Percentiles rank a stretch among this genome's conserved stretches.
phyloP scores from a whole-genome alignment of 306 rosid species.

The Quercus dentata region DNA sequence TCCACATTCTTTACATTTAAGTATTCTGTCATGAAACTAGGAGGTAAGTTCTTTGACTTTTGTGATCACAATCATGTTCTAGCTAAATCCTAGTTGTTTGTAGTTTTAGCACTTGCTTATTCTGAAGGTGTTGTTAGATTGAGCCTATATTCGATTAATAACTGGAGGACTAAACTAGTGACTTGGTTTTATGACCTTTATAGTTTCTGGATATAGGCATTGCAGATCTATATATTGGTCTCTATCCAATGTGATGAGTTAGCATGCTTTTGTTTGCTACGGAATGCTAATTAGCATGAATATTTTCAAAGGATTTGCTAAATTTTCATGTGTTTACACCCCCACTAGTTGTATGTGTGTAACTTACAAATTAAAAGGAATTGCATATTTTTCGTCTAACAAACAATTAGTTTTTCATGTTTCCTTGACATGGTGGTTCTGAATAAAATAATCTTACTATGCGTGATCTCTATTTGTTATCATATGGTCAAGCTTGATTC shows the following conservation, averaged over 20 bases:
- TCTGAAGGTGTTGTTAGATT: too few relatives aligned
- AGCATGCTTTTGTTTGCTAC: not conserved
- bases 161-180: not conserved
- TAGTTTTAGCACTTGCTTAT: not conserved
- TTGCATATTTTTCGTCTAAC: too few relatives aligned
- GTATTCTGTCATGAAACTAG: not conserved
- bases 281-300: not conserved
- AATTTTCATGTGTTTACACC: not conserved
- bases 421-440: not conserved
- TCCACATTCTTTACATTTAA: not conserved
- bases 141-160: not conserved
- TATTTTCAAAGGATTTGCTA: not conserved
- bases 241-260: not conserved
- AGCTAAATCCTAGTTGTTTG: not conserved
- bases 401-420: not conserved
- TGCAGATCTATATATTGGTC: not conserved
- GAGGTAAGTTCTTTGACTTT: not conserved
- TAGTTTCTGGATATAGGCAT: not conserved
- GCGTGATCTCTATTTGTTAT: not conserved
- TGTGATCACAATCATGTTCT: not conserved
- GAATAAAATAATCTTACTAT: not conserved
- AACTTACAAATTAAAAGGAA: too few relatives aligned
- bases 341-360: too few relatives aligned
- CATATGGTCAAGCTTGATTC: not conserved
- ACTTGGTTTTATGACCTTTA: not conserved